A percentile compares a stretch with the other conserved stretches of the same genome.
These are phyloP conservation scores for Neurospora cerealis DNA, from an alignment of 495 filamentous ascomycete species.

Conservation along the genomic window DNA sequence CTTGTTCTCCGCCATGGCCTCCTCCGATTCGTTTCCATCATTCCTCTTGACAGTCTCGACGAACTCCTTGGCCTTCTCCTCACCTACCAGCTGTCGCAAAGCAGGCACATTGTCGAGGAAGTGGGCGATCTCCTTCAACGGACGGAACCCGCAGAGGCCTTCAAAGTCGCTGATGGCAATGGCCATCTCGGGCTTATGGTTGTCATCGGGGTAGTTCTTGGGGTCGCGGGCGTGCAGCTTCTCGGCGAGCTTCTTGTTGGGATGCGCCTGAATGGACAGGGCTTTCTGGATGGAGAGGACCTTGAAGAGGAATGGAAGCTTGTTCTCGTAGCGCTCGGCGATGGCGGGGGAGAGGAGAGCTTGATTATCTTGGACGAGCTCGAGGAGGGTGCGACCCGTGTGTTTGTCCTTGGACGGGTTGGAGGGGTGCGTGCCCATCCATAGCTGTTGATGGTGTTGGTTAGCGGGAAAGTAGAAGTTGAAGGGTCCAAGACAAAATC, in stretches of 20 bases:
- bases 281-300: constrained; percentile 90
- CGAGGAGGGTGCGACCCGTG: constrained; percentile 79
- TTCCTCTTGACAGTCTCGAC: constrained; percentile 55
- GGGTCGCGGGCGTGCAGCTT: constrained; percentile 74
- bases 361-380: constrained; percentile 82
- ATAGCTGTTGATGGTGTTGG: constrained; percentile 49
- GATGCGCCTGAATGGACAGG: constrained; percentile 93
- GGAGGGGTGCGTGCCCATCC: constrained; percentile 98
- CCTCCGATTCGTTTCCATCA: constrained; percentile 43
- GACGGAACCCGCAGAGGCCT: constrained; percentile 90
- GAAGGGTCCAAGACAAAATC: no score
- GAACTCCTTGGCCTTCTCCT: constrained; percentile 56
- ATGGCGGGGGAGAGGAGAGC: constrained; percentile 65
- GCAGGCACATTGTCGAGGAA: constrained; percentile 68
- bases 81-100: constrained; percentile 68
- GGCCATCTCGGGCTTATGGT: constrained; percentile 99
- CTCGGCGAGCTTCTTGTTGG: constrained; percentile 95
- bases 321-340: constrained; percentile 44
- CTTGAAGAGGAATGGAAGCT: constrained; percentile 95
- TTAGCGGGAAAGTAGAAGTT: neutral
- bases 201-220: constrained; percentile 97
- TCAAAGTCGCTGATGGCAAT: constrained; percentile 95
- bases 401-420: constrained; percentile 82
- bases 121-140: constrained; percentile 72
- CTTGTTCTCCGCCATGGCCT: constrained; percentile 56